Conservation (phyloP, 495 filamentous ascomycete genomes). For the Penicilliopsis zonata region DNA sequence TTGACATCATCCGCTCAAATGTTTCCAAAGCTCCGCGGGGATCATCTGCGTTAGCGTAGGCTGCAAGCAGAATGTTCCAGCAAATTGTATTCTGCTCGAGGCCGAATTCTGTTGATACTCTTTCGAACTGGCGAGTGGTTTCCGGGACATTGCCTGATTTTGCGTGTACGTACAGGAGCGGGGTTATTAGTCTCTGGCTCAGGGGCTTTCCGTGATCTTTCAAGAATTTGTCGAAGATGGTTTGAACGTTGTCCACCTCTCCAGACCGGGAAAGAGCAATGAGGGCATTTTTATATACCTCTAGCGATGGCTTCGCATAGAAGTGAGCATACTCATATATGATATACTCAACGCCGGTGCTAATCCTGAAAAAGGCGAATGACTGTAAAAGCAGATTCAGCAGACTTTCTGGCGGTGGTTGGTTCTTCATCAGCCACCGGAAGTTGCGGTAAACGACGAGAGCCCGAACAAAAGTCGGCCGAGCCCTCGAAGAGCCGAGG, state of each 20-base stretch:
- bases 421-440: constrained; percentile 14
- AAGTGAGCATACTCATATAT: constrained; percentile 38
- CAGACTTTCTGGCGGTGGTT: constrained; percentile 9
- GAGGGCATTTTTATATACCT: constrained; percentile 21
- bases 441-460: constrained; percentile 30
- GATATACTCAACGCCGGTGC: constrained; percentile 28
- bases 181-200: constrained; percentile 22
- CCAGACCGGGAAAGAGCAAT: constrained; percentile 18
- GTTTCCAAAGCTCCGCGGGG: constrained; percentile 45
- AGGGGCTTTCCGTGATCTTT: constrained; percentile 23
- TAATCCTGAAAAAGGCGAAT: constrained; percentile 15
- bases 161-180: constrained; percentile 55
- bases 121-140: constrained; percentile 45
- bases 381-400: constrained; percentile 12
- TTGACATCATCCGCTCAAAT: constrained; percentile 43
- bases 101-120: constrained; percentile 39
- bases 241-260: constrained; percentile 16
- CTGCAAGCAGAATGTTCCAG: constrained; percentile 72
- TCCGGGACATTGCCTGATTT: constrained; percentile 46
- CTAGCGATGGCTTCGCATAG: constrained; percentile 11
- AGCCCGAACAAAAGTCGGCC: constrained; percentile 14
- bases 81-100: constrained; percentile 39
- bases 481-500: constrained; percentile 11
- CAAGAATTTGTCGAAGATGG: constrained; percentile 21
- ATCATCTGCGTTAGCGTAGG: constrained; percentile 52